Evolutionary conservation across 1,139 yeast genomes (phyloP).

Genomic region (Pneumocystis murina): DNA sequence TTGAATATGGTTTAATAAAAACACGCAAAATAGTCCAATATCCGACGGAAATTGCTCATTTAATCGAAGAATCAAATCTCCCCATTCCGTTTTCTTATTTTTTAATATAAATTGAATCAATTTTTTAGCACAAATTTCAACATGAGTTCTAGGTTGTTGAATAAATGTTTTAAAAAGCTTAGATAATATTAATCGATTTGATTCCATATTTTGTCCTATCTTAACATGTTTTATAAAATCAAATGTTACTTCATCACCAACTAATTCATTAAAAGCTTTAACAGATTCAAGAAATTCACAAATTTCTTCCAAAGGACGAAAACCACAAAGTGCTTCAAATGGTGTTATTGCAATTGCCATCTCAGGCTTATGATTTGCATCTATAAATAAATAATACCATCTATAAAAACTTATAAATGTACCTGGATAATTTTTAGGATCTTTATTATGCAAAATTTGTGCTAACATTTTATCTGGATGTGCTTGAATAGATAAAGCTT

Average conservation of each 20-base stretch:
- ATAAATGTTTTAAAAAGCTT: too few species aligned
- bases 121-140: background rate
- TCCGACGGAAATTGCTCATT: conserved; percentile 84
- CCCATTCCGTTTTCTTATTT: background rate
- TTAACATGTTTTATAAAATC: too few species aligned
- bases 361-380: conserved; percentile 96
- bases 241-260: conserved; percentile 38
- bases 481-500: conserved; percentile 90
- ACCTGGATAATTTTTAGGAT: conserved; percentile 79
- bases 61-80: conserved; percentile 52
- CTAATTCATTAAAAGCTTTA: conserved; percentile 59
- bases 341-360: conserved; percentile 96
- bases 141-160: too few species aligned
- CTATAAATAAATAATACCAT: conserved; percentile 22
- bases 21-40: conserved; percentile 85
- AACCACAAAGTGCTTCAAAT: conserved; percentile 96
- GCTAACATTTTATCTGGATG: conserved; percentile 90
- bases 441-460: conserved; percentile 54
- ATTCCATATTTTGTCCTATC: too few species aligned
- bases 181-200: too few species aligned
- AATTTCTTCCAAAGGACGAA: conserved; percentile 74
- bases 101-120: background rate
- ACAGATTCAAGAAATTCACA: conserved; percentile 49
- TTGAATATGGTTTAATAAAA: conserved; percentile 73
- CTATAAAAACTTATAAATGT: background rate